phyloP scores from a whole-genome alignment of 2,329 filamentous ascomycete genomes.

The Fusarium longipes region DNA sequence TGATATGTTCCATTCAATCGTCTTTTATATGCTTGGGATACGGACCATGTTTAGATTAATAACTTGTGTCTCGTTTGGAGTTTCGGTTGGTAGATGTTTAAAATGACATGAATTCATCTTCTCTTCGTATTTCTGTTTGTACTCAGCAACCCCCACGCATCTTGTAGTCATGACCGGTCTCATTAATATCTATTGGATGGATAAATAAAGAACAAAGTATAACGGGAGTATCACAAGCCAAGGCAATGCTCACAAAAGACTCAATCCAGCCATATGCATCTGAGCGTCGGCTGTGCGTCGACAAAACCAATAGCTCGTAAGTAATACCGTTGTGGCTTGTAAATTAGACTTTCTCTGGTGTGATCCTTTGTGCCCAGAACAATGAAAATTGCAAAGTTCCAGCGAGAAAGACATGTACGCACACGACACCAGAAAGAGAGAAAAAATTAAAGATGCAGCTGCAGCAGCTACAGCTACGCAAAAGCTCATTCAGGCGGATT shows the following conservation, averaged over 20 bases:
- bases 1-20: neutral
- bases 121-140: neutral
- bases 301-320: neutral
- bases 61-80: conserved; percentile 23
- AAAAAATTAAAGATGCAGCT: neutral
- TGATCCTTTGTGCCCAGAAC: neutral
- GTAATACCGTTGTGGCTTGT: neutral
- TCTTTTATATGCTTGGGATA: neutral
- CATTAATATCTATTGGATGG: neutral
- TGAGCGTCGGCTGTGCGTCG: neutral
- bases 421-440: neutral
- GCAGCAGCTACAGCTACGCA: neutral
- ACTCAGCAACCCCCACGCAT: neutral
- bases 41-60: conserved; percentile 10
- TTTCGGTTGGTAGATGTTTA: conserved; percentile 10
- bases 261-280: neutral
- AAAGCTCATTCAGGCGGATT: neutral
- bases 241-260: neutral
- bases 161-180: rapidly evolving
- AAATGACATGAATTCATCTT: neutral
- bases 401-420: neutral
- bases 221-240: neutral
- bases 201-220: no score
- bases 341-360: neutral
- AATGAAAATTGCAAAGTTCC: neutral